Percentiles rank a stretch among this genome's conserved stretches.
These are phyloP conservation scores for Heliosperma pusillum DNA, from an alignment of 148 eudicot species.

Conservation along the genomic window DNA sequence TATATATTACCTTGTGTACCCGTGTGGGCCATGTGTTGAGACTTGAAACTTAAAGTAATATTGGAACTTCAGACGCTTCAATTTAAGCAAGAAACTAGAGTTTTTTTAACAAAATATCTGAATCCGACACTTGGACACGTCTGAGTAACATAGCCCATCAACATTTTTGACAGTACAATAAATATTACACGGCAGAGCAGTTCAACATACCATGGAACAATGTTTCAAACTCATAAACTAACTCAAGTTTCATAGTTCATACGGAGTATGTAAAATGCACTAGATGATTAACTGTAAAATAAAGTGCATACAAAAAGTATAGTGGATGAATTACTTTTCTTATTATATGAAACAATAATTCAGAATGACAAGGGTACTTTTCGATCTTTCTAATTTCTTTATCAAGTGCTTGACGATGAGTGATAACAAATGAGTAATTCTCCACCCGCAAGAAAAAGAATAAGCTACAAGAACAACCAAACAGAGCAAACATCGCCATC, in stretches of 20 bases:
- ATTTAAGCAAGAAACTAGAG: too few species aligned
- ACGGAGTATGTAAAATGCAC: background rate
- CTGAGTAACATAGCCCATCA: too few species aligned
- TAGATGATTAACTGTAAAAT: background rate
- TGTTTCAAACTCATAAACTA: background rate
- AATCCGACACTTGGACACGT: too few species aligned
- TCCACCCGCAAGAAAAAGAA: slow-evolving; percentile 8
- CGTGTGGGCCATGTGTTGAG: too few species aligned
- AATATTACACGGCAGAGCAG: background rate
- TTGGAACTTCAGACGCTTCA: too few species aligned
- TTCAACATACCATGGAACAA: background rate
- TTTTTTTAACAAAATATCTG: too few species aligned
- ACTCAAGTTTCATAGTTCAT: background rate
- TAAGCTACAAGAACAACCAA: background rate
- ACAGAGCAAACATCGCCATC: background rate
- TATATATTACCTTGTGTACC: too few species aligned
- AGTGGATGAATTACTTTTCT: background rate
- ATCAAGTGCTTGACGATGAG: background rate
- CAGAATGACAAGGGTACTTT: background rate
- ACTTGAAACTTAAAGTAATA: too few species aligned
- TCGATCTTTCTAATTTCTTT: background rate
- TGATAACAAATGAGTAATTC: background rate
- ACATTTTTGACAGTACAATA: background rate
- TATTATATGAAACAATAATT: background rate
- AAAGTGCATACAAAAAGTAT: background rate